Evolutionary conservation across 2,329 filamentous ascomycete species (phyloP), one percentile per base, ranked within the genome.

Genomic region (Colletotrichum destructivum): DNA sequence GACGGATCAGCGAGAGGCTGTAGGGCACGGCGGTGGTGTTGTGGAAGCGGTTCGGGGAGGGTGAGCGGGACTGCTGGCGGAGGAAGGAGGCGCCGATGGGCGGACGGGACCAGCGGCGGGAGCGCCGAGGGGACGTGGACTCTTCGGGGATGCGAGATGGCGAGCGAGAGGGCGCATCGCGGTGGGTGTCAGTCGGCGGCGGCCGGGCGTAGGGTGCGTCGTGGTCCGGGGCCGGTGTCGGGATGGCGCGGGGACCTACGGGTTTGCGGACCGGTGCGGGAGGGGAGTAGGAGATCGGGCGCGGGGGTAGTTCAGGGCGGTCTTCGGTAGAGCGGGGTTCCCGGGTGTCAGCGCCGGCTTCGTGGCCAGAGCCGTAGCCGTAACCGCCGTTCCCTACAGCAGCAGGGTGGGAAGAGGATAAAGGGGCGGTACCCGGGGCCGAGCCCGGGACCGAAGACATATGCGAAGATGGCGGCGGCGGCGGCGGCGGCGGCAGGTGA

Each of bases 1-100:
- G 89, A n/a, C 93, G 90, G 76, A 95, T 94, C 16, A 95, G 80
- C 0, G 90, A 91, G 16, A 91, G 81, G 2, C 84, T 86, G 73
- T 89, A 90, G 0, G 87, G 84, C 0, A 81, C 79, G 57, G 82
- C 79, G 62, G 82, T 79, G 8, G 79, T 75, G 26, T 76, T 75
- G 46, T 75, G 78, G 57, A 74, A 77, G 63, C 82, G 84, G 31
- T 74, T 77, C 3, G 84, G 84, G 1, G 84, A 85, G 0, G 81
- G 79, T 0, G 84, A 82, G n/a, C 69, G 65, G 26, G 69, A 71
- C 11, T 62, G 69, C 46, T 60, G 69, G 54, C 69, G 65, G 59
- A 42, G 21, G 26, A 62, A n/a, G n/a, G 65, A 62, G 12, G 64
- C 55, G 1, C 62, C 44, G 1, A 40, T 47, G 16, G 54, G 49